Evolutionary conservation across 1,284 basidiomycete genomes (phyloP).

Genomic region (Meira nashicola): DNA sequence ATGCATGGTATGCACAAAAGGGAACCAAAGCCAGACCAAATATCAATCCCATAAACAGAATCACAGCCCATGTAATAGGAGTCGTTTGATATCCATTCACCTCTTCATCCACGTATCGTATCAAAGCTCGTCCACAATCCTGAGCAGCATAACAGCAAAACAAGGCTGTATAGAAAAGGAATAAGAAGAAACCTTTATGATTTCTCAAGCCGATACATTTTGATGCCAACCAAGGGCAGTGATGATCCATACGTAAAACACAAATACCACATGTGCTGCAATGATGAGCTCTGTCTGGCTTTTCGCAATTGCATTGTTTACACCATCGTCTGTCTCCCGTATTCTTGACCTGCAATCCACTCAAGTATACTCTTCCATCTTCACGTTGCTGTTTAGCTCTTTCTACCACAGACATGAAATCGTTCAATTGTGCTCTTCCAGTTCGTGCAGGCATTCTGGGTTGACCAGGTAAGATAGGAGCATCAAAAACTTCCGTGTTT

Average conservation of each 20-base stretch:
- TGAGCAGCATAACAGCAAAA: slow-evolving; percentile 38
- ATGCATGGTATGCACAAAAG: slow-evolving; percentile 46
- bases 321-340: slow-evolving; percentile 17
- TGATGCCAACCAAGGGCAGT: slow-evolving; percentile 48
- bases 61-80: slow-evolving; percentile 51
- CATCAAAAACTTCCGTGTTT: neutral
- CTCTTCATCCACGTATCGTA: slow-evolving; percentile 23
- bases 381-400: neutral
- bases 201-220: slow-evolving; percentile 43
- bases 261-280: slow-evolving; percentile 42
- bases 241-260: slow-evolving; percentile 42
- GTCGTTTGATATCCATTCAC: slow-evolving; percentile 40
- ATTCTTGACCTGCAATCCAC: slow-evolving; percentile 21
- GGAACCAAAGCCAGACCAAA: slow-evolving; percentile 40
- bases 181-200: slow-evolving; percentile 48
- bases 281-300: slow-evolving; percentile 49
- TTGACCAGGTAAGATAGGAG: slow-evolving; percentile 26
- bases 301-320: slow-evolving; percentile 32
- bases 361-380: neutral
- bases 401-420: slow-evolving; percentile 64
- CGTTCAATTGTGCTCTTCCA: slow-evolving; percentile 28
- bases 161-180: slow-evolving; percentile 42
- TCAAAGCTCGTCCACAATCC: slow-evolving; percentile 36
- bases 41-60: slow-evolving; percentile 44
- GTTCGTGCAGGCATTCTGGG: slow-evolving; percentile 31